Conservation (phyloP, 2,329 filamentous ascomycete genomes). For the Fusarium circinatum region DNA sequence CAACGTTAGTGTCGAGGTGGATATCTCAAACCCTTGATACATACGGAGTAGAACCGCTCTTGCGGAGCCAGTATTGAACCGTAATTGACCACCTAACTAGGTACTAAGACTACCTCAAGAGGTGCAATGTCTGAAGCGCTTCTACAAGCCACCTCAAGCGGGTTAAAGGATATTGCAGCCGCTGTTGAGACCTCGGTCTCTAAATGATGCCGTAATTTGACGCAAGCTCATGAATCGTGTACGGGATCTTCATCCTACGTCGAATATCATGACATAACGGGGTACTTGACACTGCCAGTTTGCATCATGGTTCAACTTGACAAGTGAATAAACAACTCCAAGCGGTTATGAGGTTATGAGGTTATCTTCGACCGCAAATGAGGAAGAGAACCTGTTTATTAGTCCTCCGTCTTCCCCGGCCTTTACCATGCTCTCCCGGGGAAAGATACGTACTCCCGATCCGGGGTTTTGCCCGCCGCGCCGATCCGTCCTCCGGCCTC, state of each 20-base stretch:
- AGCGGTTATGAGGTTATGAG: not conserved
- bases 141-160: not conserved
- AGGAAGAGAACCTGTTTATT: not conserved
- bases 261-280: not conserved
- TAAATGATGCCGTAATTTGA: not conserved
- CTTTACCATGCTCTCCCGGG: not conserved
- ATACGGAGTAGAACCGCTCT: not conserved
- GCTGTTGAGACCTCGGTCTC: not conserved
- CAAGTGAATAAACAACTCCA: not conserved
- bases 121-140: slow-evolving; percentile 3
- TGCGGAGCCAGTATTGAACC: slow-evolving; percentile 6
- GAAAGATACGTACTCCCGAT: slow-evolving; percentile 29
- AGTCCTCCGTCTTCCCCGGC: slow-evolving; percentile 1
- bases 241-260: not conserved
- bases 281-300: not conserved
- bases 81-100: not conserved
- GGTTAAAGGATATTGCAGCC: not conserved
- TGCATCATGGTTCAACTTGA: not conserved
- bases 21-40: not conserved
- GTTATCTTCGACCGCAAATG: not conserved
- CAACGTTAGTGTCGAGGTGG: slow-evolving; percentile 4
- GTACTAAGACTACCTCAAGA: not conserved
- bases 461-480: slow-evolving; percentile 35
- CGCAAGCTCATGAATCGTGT: slow-evolving; percentile 2
- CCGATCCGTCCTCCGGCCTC: slow-evolving; percentile 25